Percentiles rank a stretch among this genome's conserved stretches.
Evolutionary conservation across 148 eudicot species (phyloP).

Genomic region (Talinum fruticosum): DNA sequence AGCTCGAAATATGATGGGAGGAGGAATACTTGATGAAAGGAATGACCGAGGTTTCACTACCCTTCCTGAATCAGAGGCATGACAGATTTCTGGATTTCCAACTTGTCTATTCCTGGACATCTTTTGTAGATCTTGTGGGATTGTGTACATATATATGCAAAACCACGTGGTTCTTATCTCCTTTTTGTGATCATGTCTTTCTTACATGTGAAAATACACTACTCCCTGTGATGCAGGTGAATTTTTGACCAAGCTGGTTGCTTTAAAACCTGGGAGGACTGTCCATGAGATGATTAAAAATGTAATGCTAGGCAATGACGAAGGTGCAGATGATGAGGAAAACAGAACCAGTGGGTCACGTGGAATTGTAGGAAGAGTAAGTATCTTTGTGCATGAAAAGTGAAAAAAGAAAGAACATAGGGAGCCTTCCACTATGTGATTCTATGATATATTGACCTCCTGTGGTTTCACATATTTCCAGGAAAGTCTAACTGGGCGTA

Average conservation of each 20-base stretch:
- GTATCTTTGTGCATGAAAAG: conserved; percentile 19
- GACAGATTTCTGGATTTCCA: conserved; percentile 11
- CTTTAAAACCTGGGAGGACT: conserved; percentile 75
- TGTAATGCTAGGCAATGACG: conserved; percentile 92
- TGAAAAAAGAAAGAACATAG: neutral
- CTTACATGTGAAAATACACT: neutral
- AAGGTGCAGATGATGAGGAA: conserved; percentile 74
- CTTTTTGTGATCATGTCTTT: neutral
- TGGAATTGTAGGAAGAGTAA: conserved; percentile 75
- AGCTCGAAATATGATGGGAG: conserved; percentile 98
- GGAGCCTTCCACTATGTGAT: neutral
- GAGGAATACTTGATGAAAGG: conserved; percentile 95
- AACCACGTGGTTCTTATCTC: neutral
- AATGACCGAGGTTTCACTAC: conserved; percentile 85
- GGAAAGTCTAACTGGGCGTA: conserved; percentile 70
- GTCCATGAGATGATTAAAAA: conserved; percentile 85
- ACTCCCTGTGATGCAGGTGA: conserved; percentile 54
- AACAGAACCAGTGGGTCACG: conserved; percentile 24
- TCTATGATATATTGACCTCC: neutral
- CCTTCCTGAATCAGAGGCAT: conserved; percentile 93
- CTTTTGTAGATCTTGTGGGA: neutral
- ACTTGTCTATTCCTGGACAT: neutral
- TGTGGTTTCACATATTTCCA: conserved; percentile 28
- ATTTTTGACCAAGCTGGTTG: conserved; percentile 81
- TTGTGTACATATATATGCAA: conserved; percentile 1